Evolutionary conservation across 805 yeast genomes (phyloP).

Genomic region (Saturnispora galanensis): DNA sequence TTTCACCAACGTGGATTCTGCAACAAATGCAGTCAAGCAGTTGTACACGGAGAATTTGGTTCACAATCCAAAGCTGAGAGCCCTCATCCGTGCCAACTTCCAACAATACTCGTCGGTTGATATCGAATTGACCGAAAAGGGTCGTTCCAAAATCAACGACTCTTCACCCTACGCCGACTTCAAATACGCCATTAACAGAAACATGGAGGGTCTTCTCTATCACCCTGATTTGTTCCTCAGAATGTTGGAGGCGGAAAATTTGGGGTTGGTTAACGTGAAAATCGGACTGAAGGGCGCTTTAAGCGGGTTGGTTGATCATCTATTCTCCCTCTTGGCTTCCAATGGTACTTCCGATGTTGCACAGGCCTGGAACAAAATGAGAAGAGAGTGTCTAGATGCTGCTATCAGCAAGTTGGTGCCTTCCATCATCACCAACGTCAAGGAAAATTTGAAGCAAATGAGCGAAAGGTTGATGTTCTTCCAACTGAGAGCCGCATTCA

Average conservation of each 20-base stretch:
- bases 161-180: constrained; percentile 79
- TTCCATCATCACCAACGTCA: constrained; percentile 61
- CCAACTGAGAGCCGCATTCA: constrained; percentile 61
- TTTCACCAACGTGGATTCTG: constrained; percentile 45
- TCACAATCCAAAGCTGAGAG: constrained; percentile 72
- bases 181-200: constrained; percentile 79
- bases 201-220: constrained; percentile 60
- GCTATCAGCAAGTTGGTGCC: constrained; percentile 63
- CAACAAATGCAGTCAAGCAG: constrained; percentile 57
- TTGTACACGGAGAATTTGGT: constrained; percentile 71
- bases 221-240: constrained; percentile 77
- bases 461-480: constrained; percentile 64
- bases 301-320: constrained; percentile 36
- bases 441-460: constrained; percentile 68
- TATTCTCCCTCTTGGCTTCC: constrained; percentile 50
- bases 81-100: constrained; percentile 53
- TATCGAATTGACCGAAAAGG: constrained; percentile 76
- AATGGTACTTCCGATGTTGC: constrained; percentile 73
- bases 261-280: constrained; percentile 60
- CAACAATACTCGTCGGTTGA: constrained; percentile 58
- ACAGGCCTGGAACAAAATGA: constrained; percentile 68
- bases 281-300: constrained; percentile 42
- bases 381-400: constrained; percentile 54
- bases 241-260: constrained; percentile 84
- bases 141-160: constrained; percentile 64